These are phyloP conservation scores for Chloropicon primus DNA, from an alignment of 139 green algal species.

Conservation along the genomic window DNA sequence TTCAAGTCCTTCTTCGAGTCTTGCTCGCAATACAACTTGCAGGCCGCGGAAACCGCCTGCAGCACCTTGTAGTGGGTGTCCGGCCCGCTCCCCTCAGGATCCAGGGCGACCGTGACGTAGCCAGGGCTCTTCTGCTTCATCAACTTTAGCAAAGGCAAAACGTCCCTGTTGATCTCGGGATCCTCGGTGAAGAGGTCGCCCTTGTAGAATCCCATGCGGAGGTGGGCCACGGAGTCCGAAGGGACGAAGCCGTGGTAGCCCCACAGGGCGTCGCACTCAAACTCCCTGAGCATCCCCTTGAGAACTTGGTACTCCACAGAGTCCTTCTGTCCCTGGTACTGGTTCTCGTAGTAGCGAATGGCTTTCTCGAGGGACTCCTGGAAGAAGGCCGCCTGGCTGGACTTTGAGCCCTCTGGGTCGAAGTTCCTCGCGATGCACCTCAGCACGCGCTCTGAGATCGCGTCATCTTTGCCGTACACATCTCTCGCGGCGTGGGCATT, in stretches of 20 bases:
- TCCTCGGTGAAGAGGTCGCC: neutral
- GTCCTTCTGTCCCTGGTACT: neutral
- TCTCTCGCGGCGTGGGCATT: neutral
- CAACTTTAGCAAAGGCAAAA: neutral
- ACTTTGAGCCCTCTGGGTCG: neutral
- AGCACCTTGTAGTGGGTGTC: neutral
- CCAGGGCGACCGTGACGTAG: neutral
- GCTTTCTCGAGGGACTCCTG: neutral
- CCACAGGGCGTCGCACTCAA: neutral
- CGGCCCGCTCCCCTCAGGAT: neutral
- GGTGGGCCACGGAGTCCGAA: neutral
- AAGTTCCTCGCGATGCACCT: neutral
- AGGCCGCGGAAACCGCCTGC: neutral
- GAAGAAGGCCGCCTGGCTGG: neutral
- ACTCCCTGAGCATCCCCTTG: neutral
- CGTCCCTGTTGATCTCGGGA: neutral
- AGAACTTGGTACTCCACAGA: neutral
- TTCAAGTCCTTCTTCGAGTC: neutral
- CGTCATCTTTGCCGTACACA: neutral
- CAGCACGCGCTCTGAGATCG: neutral
- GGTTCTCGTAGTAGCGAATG: neutral
- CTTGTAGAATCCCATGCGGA: neutral
- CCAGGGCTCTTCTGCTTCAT: neutral
- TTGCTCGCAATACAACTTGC: neutral
- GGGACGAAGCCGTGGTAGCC: neutral